Evolutionary conservation across 345 rosid genomes (phyloP).

Genomic region (Hirschfeldia incana): DNA sequence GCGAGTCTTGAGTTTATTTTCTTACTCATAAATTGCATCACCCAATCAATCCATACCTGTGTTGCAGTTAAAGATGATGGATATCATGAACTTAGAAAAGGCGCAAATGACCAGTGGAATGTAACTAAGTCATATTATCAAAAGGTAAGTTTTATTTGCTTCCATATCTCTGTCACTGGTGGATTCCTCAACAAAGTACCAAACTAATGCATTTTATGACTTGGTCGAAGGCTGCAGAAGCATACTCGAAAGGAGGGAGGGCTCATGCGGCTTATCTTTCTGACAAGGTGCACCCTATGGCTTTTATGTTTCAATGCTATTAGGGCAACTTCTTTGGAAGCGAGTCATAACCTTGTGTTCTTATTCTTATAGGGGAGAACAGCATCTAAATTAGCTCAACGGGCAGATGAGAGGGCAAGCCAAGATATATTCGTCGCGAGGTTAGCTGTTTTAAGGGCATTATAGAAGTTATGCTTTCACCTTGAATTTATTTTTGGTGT

Average conservation of each 20-base stretch:
- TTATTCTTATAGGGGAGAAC: conserved; percentile 53
- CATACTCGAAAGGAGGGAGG: conserved; percentile 71
- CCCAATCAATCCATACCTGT: conserved; percentile 25
- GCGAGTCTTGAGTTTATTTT: conserved; percentile 2
- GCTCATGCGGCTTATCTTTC: conserved; percentile 75
- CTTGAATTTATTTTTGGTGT: conserved; percentile 4
- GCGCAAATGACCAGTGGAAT: conserved; percentile 73
- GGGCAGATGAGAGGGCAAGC: conserved; percentile 90
- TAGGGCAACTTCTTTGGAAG: neutral
- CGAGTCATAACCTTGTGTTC: conserved; percentile 1
- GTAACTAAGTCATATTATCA: conserved; percentile 62
- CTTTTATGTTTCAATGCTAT: conserved; percentile 4
- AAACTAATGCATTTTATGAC: conserved; percentile 2
- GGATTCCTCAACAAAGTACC: neutral
- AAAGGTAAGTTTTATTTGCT: conserved; percentile 49
- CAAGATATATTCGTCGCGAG: conserved; percentile 78
- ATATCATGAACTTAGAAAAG: conserved; percentile 58
- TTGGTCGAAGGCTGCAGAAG: conserved; percentile 69
- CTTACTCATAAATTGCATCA: neutral
- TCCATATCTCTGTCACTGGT: conserved; percentile 2
- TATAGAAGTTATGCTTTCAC: neutral
- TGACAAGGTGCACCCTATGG: conserved; percentile 58
- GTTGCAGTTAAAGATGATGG: conserved; percentile 68
- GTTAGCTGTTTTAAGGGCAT: conserved; percentile 43
- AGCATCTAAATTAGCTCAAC: conserved; percentile 57